These are phyloP conservation scores for Tricharina praecox DNA, from an alignment of 495 filamentous ascomycete genomes.

Conservation along the genomic window DNA sequence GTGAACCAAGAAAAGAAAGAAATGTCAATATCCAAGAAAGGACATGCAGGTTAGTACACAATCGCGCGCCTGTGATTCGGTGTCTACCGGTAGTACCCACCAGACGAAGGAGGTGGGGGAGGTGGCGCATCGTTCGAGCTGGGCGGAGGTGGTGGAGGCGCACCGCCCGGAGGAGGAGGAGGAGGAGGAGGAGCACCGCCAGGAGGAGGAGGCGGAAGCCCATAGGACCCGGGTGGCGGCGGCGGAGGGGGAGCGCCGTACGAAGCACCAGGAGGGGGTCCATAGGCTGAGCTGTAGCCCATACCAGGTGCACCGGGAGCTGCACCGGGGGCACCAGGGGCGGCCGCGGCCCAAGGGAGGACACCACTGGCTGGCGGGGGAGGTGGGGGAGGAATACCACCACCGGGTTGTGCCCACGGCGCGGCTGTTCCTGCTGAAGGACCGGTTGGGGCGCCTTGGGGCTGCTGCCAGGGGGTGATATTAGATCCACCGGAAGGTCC, in stretches of 20 bases:
- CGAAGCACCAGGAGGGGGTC: conserved; percentile 21
- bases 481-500: no score
- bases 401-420: conserved; percentile 20
- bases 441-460: conserved; percentile 22
- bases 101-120: conserved; percentile 22
- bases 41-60: no score
- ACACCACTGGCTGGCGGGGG: conserved; percentile 10
- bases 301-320: conserved; percentile 23
- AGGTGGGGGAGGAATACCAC: conserved; percentile 20
- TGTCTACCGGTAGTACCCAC: conserved; percentile 5
- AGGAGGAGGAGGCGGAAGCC: conserved; percentile 22
- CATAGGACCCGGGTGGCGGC: conserved; percentile 19
- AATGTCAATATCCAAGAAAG: no score
- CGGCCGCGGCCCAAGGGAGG: conserved; percentile 15
- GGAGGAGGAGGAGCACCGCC: conserved; percentile 15
- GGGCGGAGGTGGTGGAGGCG: conserved; percentile 21
- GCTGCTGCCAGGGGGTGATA: conserved; percentile 37
- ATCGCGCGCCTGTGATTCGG: no score
- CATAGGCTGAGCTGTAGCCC: conserved; percentile 23
- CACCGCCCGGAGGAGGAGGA: conserved; percentile 18
- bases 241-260: conserved; percentile 24
- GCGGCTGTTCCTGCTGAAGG: conserved; percentile 14
- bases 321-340: conserved; percentile 16
- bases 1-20: no score
- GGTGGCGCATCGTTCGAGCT: conserved; percentile 18